A percentile compares a stretch with the other conserved stretches of the same genome.
phyloP scores from a whole-genome alignment of 345 rosid genomes.

The Populus simonii region DNA sequence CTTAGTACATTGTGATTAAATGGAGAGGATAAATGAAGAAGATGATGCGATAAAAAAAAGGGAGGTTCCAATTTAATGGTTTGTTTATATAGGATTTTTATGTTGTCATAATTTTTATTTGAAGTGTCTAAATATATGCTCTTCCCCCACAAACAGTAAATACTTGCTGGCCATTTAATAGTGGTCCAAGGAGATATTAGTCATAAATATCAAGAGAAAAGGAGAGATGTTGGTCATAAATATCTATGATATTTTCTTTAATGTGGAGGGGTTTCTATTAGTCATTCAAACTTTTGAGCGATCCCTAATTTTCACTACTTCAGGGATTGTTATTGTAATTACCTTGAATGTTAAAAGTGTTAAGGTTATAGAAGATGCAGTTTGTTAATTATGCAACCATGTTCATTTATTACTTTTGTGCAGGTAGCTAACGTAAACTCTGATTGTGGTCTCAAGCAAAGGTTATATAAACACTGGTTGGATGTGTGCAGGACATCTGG shows the following conservation, averaged over 20 bases:
- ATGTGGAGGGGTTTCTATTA: background rate
- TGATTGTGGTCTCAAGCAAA: slow-evolving; percentile 58
- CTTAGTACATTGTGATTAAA: too few species aligned
- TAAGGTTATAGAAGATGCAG: slow-evolving; percentile 1
- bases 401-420: slow-evolving; percentile 14
- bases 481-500: slow-evolving; percentile 54
- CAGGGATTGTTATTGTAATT: too few species aligned
- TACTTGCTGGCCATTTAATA: background rate
- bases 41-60: too few species aligned
- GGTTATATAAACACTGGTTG: slow-evolving; percentile 74
- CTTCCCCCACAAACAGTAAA: background rate
- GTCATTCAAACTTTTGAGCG: background rate
- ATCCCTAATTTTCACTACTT: background rate
- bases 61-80: too few species aligned
- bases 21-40: too few species aligned
- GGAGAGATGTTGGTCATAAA: background rate
- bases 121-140: too few species aligned
- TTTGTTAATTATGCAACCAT: background rate
- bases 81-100: too few species aligned
- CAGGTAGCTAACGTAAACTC: slow-evolving; percentile 45
- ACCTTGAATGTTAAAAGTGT: background rate
- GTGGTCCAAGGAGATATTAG: background rate
- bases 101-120: too few species aligned
- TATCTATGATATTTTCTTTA: background rate
- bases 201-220: background rate